These are phyloP conservation scores for Lactarius akahatsu DNA, from an alignment of 768 basidiomycete species.

Conservation along the genomic window DNA sequence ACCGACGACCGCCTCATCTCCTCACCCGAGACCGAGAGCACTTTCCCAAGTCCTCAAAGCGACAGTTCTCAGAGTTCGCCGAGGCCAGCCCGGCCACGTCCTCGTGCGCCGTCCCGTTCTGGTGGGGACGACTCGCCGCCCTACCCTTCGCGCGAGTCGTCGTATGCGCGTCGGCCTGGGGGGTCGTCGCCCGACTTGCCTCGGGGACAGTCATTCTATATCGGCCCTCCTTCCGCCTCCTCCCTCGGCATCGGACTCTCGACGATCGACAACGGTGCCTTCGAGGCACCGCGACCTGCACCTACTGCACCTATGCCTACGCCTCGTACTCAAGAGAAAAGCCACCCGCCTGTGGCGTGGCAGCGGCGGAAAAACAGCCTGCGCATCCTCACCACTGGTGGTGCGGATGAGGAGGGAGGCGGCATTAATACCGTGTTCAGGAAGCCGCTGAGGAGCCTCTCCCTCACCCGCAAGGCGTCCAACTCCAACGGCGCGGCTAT, in stretches of 20 bases:
- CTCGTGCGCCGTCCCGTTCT: neutral
- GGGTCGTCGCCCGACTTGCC: conserved; percentile 10
- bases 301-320: conserved; percentile 1
- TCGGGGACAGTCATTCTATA: neutral
- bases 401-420: neutral
- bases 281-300: conserved; percentile 24
- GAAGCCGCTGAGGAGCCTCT: neutral
- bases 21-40: neutral
- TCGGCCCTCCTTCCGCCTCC: neutral
- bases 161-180: neutral
- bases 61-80: neutral
- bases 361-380: neutral
- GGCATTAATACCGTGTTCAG: neutral
- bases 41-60: neutral
- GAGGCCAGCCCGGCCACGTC: neutral
- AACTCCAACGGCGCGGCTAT: neutral
- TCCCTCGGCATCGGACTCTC: conserved; percentile 13
- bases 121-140: conserved; percentile 2
- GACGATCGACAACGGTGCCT: conserved; percentile 18
- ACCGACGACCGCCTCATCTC: neutral
- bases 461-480: neutral
- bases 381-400: neutral
- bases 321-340: neutral
- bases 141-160: conserved; percentile 1
- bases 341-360: neutral